A percentile compares a stretch with the other conserved stretches of the same genome.
These are phyloP conservation scores for Myriosclerotinia curreyana DNA, from an alignment of 2,329 filamentous ascomycete genomes.

Conservation along the genomic window DNA sequence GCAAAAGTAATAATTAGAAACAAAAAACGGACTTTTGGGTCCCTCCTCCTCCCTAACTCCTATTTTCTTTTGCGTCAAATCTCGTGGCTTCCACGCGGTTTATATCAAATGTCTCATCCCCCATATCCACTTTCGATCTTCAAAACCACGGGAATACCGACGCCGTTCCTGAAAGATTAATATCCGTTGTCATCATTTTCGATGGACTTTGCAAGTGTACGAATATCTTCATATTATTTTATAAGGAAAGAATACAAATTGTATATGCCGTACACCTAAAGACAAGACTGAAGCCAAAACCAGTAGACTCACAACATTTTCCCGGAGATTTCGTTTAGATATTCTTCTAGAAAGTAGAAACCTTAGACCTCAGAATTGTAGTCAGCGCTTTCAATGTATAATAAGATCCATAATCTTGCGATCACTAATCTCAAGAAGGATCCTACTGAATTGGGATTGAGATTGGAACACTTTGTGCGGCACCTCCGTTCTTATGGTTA, in stretches of 20 bases:
- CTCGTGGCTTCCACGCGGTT: constrained; percentile 6
- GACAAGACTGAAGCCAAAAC: constrained; percentile 3
- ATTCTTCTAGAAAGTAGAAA: constrained; percentile 17
- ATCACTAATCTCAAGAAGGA: background rate
- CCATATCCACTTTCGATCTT: constrained; percentile 17
- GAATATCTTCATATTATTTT: background rate
- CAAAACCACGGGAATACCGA: constrained; percentile 2
- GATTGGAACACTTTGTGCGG: background rate
- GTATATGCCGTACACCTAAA: background rate
- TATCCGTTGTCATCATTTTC: constrained; percentile 1
- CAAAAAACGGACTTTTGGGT: background rate
- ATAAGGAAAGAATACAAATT: background rate
- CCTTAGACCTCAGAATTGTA: background rate
- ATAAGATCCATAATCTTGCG: background rate
- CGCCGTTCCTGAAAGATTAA: background rate
- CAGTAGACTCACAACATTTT: background rate
- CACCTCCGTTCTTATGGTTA: constrained; percentile 8
- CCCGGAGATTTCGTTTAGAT: background rate
- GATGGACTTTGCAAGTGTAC: background rate
- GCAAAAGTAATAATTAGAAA: background rate
- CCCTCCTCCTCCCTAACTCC: constrained; percentile 8
- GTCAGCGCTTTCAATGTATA: background rate
- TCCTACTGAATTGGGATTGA: constrained; percentile 1
- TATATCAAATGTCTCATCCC: constrained; percentile 15
- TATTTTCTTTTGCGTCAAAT: background rate